phyloP scores from a whole-genome alignment of 306 rosid genomes.

The Rosa rugosa region DNA sequence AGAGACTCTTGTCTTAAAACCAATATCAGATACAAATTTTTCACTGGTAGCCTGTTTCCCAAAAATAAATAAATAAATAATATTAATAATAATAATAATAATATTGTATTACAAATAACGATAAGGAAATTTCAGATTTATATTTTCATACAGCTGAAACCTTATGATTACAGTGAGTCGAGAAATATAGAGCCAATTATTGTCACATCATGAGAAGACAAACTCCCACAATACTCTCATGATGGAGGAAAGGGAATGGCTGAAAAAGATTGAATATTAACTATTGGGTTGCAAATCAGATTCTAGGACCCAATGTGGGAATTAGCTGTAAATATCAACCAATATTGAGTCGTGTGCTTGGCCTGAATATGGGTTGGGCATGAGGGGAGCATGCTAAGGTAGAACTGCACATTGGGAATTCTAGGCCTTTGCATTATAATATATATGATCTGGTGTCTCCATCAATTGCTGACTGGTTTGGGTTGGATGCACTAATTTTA shows the following conservation, averaged over 20 bases:
- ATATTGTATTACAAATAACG: background rate
- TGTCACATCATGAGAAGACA: background rate
- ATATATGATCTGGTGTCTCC: background rate
- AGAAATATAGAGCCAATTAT: background rate
- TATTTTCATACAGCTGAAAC: background rate
- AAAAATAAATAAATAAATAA: background rate
- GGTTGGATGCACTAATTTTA: background rate
- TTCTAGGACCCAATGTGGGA: background rate
- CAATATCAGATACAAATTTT: conserved; percentile 58
- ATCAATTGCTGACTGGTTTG: background rate
- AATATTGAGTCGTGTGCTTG: background rate
- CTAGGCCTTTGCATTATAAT: background rate
- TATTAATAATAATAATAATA: too few relatives aligned
- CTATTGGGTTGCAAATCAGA: background rate
- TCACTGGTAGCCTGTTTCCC: conserved; percentile 66
- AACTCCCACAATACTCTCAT: background rate
- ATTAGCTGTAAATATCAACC: background rate
- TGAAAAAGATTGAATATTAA: too few relatives aligned
- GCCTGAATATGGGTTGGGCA: background rate
- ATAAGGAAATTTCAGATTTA: background rate
- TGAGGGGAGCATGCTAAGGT: background rate
- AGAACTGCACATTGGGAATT: background rate
- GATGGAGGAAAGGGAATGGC: background rate
- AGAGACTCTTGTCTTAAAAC: conserved; percentile 77
- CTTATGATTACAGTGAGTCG: background rate